Evolutionary conservation across 2,329 filamentous ascomycete genomes (phyloP), one percentile per base, ranked within the genome.

Genomic region (Talaromyces albobiverticillius): DNA sequence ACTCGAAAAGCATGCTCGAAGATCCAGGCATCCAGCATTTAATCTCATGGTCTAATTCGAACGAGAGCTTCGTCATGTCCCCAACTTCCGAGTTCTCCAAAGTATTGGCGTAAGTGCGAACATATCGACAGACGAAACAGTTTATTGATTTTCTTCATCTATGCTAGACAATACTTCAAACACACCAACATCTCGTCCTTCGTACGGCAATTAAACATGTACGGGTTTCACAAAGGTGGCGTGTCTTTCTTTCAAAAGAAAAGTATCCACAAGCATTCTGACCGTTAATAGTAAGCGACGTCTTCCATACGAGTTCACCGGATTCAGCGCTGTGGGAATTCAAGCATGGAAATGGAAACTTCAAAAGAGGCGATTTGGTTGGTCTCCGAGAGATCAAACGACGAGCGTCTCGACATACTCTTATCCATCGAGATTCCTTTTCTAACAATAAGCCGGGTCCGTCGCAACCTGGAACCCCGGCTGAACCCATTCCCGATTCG

Each of bases 131-230:
- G n/a, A 22, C 2, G 36, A 40, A 32, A 16, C 14, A 45, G n/a
- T n/a, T n/a, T n/a, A 29, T 29, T 14, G 25, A 61, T 10, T 8
- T 42, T 54, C n/a, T 43, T 13, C 40, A 31, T 38, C 25, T 38
- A 10, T 16, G 9, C 26, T 46, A 96, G 93, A 52, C 91, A 95
- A 83, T 99, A 99, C 70, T 99, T 99, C 72, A 99, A 99, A 68
- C 94, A 99, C 71, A 99, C 93, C 62, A 99, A 99, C 68, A 96
- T 97, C 57, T 97, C 94, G 10, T 97, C 94, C 1, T 99, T 99
- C 71, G 94, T 99, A 47, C 85, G 94, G 46, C 94, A 99, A 75
- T 76, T 99, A 48, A 99, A 99, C 70, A 99, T 99, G 94, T 99
- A 99, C 64, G 94, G 94, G 6, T 99, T 99, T 72, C 94, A 99